A percentile compares a stretch with the other conserved stretches of the same genome.
Evolutionary conservation across 805 yeast species (phyloP).

Genomic region (Cyberlindnera sargentensis): DNA sequence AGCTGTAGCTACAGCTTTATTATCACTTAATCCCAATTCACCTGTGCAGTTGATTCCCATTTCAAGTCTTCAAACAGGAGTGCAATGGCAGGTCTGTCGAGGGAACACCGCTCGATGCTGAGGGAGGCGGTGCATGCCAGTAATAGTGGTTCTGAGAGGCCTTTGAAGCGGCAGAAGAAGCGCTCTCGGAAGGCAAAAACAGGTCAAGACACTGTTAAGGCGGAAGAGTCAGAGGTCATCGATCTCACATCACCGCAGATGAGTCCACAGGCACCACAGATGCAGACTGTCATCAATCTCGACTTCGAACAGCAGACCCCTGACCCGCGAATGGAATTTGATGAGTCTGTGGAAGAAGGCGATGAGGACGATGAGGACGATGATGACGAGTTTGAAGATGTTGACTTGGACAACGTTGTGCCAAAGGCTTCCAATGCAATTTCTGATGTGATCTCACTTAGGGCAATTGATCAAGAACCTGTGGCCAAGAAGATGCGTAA

Average conservation of each 20-base stretch:
- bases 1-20: too few species aligned
- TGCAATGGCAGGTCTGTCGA: slow-evolving; percentile 15
- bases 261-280: neutral
- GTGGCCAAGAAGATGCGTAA: slow-evolving; percentile 20
- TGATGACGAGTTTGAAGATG: slow-evolving; percentile 21
- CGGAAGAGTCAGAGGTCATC: neutral
- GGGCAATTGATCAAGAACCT: slow-evolving; percentile 17
- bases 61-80: neutral
- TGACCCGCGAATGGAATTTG: neutral
- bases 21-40: too few species aligned
- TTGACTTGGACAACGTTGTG: slow-evolving; percentile 16
- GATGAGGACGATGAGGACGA: slow-evolving; percentile 30
- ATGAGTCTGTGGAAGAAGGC: slow-evolving; percentile 2
- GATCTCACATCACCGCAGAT: slow-evolving; percentile 1
- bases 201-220: neutral
- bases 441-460: slow-evolving; percentile 8
- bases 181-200: neutral
- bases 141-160: slow-evolving; percentile 3
- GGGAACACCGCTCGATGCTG: slow-evolving; percentile 18
- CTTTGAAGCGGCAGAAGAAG: slow-evolving; percentile 14
- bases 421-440: slow-evolving; percentile 15
- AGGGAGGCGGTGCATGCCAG: slow-evolving; percentile 11
- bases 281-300: neutral
- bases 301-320: slow-evolving; percentile 5
- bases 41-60: neutral